Evolutionary conservation across 176 grass and related monocot genomes (phyloP), one percentile per base, ranked within the genome.

Genomic region (Musa beccarii): DNA sequence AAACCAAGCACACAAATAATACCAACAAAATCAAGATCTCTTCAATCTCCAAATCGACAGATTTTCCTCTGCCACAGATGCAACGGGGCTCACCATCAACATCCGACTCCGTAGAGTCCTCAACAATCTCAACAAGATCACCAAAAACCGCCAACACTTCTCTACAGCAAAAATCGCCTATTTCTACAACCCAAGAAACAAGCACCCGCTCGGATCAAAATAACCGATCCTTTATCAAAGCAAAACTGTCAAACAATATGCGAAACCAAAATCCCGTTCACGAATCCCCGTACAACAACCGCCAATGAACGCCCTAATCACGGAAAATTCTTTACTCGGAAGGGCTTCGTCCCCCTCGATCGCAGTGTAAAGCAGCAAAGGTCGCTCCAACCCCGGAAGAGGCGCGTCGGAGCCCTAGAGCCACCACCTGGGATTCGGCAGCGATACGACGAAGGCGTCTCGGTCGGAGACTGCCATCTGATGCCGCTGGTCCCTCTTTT

Each of bases 21-120:
- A 54, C 20, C 71, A 73, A 73, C 21, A 14, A 20, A 73, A 55
- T 55, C 23, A 73, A 26, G 52, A 73, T 51, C 68, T 51, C 68
- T 26, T 21, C 52, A 24, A 54, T 24, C 52, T 26, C 51, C 21
- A 26, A 10, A 26, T 73, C 12, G 10, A 54, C 68, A 49, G 51
- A 70, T 11, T 51, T 70, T 70, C 43, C 43, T 9, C 16, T 12
- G 7, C 8, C 68, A 70, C 2, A n/a, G 28, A 51, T 11, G 24
- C 26, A 51, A 19, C 68, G 43, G 1, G 49, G 20, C 34, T 51
- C 68, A 9, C 43, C 34, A 70, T 15, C 68, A 52, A 70, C 68
- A 51, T 10, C 68, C 17, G 17, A 21, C 43, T 9, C 34, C 22
- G 34, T 20, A 70, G 68, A 70, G 20, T 70, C 43, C 50, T 13